Conservation (phyloP, 306 rosid species). For the Quercus ilex region DNA sequence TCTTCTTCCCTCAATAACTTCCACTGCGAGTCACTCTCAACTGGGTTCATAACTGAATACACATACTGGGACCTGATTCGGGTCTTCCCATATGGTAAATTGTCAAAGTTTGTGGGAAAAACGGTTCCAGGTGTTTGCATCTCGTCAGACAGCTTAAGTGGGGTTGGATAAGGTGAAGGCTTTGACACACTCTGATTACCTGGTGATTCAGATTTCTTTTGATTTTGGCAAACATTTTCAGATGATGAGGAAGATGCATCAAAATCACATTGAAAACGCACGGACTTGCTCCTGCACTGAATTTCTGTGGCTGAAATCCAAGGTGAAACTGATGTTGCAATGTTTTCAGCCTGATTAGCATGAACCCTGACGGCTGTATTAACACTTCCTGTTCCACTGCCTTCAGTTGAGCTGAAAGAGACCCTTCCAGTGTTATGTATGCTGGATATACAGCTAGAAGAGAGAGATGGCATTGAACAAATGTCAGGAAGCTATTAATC, state of each 20-base stretch:
- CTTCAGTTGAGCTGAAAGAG: constrained; percentile 25
- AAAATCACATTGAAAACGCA: constrained; percentile 61
- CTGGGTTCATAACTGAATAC: constrained; percentile 43
- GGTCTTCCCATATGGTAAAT: constrained; percentile 43
- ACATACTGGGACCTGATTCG: constrained; percentile 71
- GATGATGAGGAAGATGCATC: constrained; percentile 49
- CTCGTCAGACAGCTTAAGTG: constrained; percentile 68
- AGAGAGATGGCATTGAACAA: background rate
- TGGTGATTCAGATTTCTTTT: constrained; percentile 33
- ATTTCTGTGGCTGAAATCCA: constrained; percentile 39
- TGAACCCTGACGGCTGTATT: constrained; percentile 6
- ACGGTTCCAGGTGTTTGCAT: constrained; percentile 98
- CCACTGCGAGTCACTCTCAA: constrained; percentile 35
- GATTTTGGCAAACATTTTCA: constrained; percentile 33
- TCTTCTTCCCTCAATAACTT: constrained; percentile 48
- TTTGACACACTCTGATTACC: constrained; percentile 47
- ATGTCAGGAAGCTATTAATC: background rate
- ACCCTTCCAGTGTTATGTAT: constrained; percentile 12
- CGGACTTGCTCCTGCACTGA: constrained; percentile 59
- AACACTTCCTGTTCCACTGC: constrained; percentile 19
- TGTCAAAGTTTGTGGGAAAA: constrained; percentile 58
- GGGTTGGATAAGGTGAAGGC: constrained; percentile 73
- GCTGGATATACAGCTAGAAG: constrained; percentile 34
- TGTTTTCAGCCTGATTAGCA: constrained; percentile 28
- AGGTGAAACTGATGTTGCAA: constrained; percentile 34